phyloP scores from a whole-genome alignment of 495 filamentous ascomycete genomes.

The Chaetomium cochliodes region DNA sequence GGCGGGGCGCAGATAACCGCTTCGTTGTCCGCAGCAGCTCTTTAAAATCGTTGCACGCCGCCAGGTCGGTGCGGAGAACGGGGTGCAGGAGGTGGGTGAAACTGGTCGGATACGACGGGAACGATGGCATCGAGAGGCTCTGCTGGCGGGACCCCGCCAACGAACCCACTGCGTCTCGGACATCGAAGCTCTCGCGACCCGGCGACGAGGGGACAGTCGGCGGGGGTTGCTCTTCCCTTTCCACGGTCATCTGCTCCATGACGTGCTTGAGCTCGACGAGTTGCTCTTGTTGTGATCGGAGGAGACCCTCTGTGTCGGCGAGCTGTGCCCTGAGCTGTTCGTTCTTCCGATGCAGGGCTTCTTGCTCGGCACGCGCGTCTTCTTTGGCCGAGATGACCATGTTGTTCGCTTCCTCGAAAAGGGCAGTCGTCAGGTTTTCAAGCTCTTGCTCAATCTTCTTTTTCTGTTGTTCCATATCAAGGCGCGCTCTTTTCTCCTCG shows the following conservation, averaged over 20 bases:
- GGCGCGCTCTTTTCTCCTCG: slow-evolving; percentile 65
- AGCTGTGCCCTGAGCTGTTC: slow-evolving; percentile 53
- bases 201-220: slow-evolving; percentile 66
- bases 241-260: slow-evolving; percentile 80
- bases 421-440: slow-evolving; percentile 79
- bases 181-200: slow-evolving; percentile 49
- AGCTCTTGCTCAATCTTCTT: slow-evolving; percentile 74
- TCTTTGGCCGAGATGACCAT: slow-evolving; percentile 75
- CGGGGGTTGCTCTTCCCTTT: slow-evolving; percentile 66
- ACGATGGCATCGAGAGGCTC: slow-evolving; percentile 56
- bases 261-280: slow-evolving; percentile 84
- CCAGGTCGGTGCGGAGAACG: slow-evolving; percentile 77
- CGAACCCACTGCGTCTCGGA: slow-evolving; percentile 39
- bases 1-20: slow-evolving; percentile 43
- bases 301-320: slow-evolving; percentile 67
- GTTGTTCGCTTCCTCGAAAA: slow-evolving; percentile 95
- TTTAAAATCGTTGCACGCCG: slow-evolving; percentile 80
- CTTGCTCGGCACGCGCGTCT: slow-evolving; percentile 40
- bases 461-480: slow-evolving; percentile 67
- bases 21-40: slow-evolving; percentile 70
- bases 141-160: slow-evolving; percentile 46
- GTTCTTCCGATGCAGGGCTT: slow-evolving; percentile 38
- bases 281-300: slow-evolving; percentile 90
- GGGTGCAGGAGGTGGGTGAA: slow-evolving; percentile 80
- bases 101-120: slow-evolving; percentile 78